Evolutionary conservation across 805 yeast species (phyloP), one percentile per base, ranked within the genome.

Genomic region (Candida rishiriensis): DNA sequence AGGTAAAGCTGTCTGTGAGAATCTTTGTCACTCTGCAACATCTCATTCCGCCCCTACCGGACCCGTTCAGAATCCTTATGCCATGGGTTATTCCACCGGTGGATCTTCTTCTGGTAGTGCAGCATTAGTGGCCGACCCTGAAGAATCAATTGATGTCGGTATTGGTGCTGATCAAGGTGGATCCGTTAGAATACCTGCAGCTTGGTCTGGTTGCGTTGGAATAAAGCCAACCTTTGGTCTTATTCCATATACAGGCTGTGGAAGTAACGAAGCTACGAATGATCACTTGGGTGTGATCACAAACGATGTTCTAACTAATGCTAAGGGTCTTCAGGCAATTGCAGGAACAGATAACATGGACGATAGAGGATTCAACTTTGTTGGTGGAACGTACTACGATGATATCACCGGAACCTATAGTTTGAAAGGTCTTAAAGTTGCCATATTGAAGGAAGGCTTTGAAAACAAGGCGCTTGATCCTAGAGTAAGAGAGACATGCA

Each of bases 21-120:
- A 66, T 41, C 52, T 63, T 21, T 66, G 69, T 39, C 43, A 45
- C 13, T 40, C 50, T 30, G 48, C 55, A 9, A 44, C 52, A 3
- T 52, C 55, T 50, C 59, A 62, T 51, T 59, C 71, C 3, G 57
- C 69, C 13, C 55, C 57, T 29, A 58, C 65, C 37, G 80, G 79
- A 0, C 56, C 70, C 14, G 68, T 72, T 5, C 51, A 62, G 13
- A 76, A 77, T 48, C 81, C 82, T 15, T 56, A 43, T 57, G 63
- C 59, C 18, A 29, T 37, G 43, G 68, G 54, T 50, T 56, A 34
- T 40, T 44, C 26, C 46, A 36, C 57, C 5, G 57, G 82, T 3
- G 82, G 81, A 5, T 71, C 78, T 6, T 71, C 78, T 29, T 77
- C 80, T 10, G 82, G 81, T 1, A 68, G 40, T 41, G 55, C 47